Evolutionary conservation across 164 flowering plant genomes (phyloP).

Genomic region (Litsea cubeba): DNA sequence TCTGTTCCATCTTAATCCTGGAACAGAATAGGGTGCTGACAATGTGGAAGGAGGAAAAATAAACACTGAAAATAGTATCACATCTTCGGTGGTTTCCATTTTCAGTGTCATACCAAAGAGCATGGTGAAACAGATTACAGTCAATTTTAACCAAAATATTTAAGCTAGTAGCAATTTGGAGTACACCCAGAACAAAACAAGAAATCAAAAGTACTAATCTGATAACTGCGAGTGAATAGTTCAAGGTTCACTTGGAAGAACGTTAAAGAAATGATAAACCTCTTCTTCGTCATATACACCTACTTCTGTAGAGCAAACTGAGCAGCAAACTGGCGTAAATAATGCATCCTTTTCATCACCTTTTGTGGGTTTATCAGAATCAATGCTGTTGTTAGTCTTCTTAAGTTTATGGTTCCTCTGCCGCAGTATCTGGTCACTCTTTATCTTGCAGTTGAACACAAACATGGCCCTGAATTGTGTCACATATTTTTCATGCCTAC

Average conservation of each 20-base stretch:
- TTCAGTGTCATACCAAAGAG: not conserved
- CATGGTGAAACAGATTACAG: not conserved
- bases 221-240: not conserved
- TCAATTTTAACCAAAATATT: not conserved
- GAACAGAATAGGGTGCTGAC: not conserved
- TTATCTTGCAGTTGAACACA: constrained; percentile 62
- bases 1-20: not conserved
- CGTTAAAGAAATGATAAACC: constrained; percentile 79
- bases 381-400: constrained; percentile 24
- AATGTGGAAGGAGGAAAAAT: not conserved
- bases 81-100: not conserved
- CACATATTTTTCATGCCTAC: constrained; percentile 71
- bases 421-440: constrained; percentile 23
- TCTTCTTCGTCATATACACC: constrained; percentile 75
- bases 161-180: not conserved
- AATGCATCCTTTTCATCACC: constrained; percentile 22
- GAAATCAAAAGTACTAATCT: not conserved
- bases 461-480: constrained; percentile 82
- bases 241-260: constrained; percentile 70
- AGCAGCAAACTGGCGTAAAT: constrained; percentile 57
- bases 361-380: constrained; percentile 10
- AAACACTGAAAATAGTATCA: not conserved
- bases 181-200: not conserved
- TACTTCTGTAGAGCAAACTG: constrained; percentile 67
- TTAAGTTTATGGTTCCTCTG: constrained; percentile 10